Evolutionary conservation across 208 protist genomes (phyloP).

Genomic region (Acanthamoeba triangularis): DNA sequence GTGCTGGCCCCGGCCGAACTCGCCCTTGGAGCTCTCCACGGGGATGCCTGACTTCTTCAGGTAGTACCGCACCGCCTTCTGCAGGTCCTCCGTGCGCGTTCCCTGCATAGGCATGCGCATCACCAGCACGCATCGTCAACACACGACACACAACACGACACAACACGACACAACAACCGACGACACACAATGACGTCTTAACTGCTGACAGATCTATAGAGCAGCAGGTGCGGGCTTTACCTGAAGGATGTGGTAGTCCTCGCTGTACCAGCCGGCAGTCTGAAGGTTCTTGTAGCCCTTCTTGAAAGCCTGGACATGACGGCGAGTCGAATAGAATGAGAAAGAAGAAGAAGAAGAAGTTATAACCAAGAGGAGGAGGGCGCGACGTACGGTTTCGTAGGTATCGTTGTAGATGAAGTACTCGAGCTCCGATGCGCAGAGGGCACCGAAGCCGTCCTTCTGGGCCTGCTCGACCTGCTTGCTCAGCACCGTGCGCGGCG

Average conservation of each 20-base stretch:
- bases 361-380: background rate
- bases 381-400: background rate
- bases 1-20: conserved; percentile 39
- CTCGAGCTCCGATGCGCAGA: conserved; percentile 42
- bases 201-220: no score
- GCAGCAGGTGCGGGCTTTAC: background rate
- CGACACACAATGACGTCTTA: no score
- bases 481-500: conserved; percentile 24
- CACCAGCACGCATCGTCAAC: background rate
- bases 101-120: background rate
- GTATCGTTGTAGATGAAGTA: conserved; percentile 73
- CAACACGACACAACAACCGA: no score
- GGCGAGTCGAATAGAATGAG: background rate
- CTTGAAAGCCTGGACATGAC: background rate
- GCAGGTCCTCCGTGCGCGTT: conserved; percentile 48
- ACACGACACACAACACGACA: background rate
- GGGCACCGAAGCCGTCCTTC: conserved; percentile 7
- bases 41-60: conserved; percentile 59
- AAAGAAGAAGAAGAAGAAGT: background rate
- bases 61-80: conserved; percentile 37
- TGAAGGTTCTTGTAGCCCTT: conserved; percentile 56
- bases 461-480: conserved; percentile 24
- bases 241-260: conserved; percentile 74
- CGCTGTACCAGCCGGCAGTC: conserved; percentile 22
- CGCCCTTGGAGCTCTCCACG: conserved; percentile 60